These are phyloP conservation scores for Clonostachys chloroleuca DNA, from an alignment of 2,329 filamentous ascomycete species.

Conservation along the genomic window DNA sequence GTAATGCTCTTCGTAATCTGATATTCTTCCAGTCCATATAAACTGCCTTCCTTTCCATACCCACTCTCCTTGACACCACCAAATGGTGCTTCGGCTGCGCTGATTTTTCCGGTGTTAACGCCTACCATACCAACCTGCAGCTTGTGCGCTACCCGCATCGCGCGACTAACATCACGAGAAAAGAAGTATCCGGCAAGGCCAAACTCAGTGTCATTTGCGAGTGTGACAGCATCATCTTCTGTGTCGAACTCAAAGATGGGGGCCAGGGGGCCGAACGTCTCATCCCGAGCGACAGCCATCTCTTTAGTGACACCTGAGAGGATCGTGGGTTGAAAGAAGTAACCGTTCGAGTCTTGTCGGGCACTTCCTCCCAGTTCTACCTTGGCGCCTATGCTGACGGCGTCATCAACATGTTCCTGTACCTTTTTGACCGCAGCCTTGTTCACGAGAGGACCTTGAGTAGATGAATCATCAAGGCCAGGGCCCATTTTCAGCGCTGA, in stretches of 20 bases:
- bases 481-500: slow-evolving; percentile 17
- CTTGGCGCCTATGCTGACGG: slow-evolving; percentile 54
- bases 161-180: slow-evolving; percentile 23
- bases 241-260: slow-evolving; percentile 21
- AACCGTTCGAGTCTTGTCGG: slow-evolving; percentile 57
- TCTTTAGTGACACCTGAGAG: slow-evolving; percentile 45
- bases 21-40: slow-evolving; percentile 58
- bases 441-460: slow-evolving; percentile 49
- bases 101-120: slow-evolving; percentile 48
- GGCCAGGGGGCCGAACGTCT: slow-evolving; percentile 23
- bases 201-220: slow-evolving; percentile 32
- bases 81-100: slow-evolving; percentile 29
- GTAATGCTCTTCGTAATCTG: slow-evolving; percentile 50
- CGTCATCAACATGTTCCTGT: slow-evolving; percentile 63
- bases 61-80: slow-evolving; percentile 60
- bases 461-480: slow-evolving; percentile 14
- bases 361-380: slow-evolving; percentile 53
- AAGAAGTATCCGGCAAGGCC: slow-evolving; percentile 29
- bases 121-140: slow-evolving; percentile 68
- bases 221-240: slow-evolving; percentile 28
- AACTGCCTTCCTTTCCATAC: slow-evolving; percentile 56
- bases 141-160: slow-evolving; percentile 40
- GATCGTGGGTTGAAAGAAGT: slow-evolving; percentile 70
- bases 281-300: slow-evolving; percentile 20
- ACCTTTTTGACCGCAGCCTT: slow-evolving; percentile 59